phyloP scores from a whole-genome alignment of 1,284 basidiomycete genomes.

The Vanrija humicola region DNA sequence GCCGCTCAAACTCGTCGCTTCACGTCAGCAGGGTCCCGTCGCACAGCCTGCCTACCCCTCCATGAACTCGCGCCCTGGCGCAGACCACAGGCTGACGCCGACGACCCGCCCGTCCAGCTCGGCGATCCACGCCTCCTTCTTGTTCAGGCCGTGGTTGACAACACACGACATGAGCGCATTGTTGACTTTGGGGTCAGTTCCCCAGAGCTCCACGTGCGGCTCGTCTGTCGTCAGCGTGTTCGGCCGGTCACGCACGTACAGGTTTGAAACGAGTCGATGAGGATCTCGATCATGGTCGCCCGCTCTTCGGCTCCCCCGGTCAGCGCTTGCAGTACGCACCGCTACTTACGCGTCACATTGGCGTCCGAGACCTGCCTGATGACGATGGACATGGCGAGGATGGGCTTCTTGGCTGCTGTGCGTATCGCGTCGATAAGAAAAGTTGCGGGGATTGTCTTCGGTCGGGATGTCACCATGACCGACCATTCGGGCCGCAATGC shows the following conservation, averaged over 20 bases:
- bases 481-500: too few species aligned
- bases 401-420: too few species aligned
- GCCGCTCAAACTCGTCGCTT: background rate
- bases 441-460: too few species aligned
- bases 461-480: too few species aligned
- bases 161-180: background rate
- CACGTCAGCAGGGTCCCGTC: background rate
- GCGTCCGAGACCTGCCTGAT: too few species aligned
- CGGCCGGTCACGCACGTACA: conserved; percentile 1
- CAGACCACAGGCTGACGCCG: conserved; percentile 1
- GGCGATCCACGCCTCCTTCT: conserved; percentile 1
- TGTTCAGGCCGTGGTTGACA: background rate
- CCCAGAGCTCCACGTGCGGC: conserved; percentile 2
- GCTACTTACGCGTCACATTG: too few species aligned
- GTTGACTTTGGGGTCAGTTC: background rate
- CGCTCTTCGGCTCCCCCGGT: background rate
- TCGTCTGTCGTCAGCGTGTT: background rate
- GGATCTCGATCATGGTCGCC: conserved; percentile 6
- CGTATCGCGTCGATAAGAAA: too few species aligned
- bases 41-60: conserved; percentile 5
- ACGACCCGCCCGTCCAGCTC: background rate
- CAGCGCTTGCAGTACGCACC: background rate
- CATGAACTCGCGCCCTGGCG: conserved; percentile 3
- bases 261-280: conserved; percentile 6
- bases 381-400: too few species aligned